Conservation (phyloP, 2,329 filamentous ascomycete genomes). For the Cadophora malorum region DNA sequence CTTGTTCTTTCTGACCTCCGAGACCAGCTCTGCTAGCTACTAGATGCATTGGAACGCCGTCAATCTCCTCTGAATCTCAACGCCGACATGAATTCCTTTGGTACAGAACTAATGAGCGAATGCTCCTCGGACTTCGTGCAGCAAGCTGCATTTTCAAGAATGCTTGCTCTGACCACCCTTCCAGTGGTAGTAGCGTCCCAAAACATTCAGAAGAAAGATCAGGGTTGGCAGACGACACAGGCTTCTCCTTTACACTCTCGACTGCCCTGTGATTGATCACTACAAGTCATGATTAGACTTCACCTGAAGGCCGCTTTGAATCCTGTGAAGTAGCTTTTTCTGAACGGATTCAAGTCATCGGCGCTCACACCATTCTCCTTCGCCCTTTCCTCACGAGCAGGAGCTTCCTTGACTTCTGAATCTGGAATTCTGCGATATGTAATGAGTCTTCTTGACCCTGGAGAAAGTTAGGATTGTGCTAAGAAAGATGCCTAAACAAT, state of each 20-base stretch:
- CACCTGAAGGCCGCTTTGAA: conserved; percentile 45
- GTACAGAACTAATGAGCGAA: neutral
- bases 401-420: conserved; percentile 53
- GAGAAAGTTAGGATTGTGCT: conserved; percentile 28
- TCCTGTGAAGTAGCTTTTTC: conserved; percentile 56
- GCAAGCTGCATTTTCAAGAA: too few relatives aligned
- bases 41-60: neutral
- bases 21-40: neutral
- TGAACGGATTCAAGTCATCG: conserved; percentile 72
- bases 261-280: neutral
- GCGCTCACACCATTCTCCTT: conserved; percentile 57
- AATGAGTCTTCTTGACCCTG: conserved; percentile 87
- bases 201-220: too few relatives aligned
- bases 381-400: conserved; percentile 40
- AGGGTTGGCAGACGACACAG: neutral
- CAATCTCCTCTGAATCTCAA: too few relatives aligned
- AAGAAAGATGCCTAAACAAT: too few relatives aligned
- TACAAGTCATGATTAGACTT: conserved; percentile 3
- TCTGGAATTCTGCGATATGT: conserved; percentile 80
- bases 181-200: too few relatives aligned
- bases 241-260: neutral
- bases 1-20: neutral
- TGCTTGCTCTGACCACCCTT: too few relatives aligned
- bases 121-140: too few relatives aligned
- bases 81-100: neutral